Conservation (phyloP, 208 protist species). For the Leptomonas pyrrhocoris region DNA sequence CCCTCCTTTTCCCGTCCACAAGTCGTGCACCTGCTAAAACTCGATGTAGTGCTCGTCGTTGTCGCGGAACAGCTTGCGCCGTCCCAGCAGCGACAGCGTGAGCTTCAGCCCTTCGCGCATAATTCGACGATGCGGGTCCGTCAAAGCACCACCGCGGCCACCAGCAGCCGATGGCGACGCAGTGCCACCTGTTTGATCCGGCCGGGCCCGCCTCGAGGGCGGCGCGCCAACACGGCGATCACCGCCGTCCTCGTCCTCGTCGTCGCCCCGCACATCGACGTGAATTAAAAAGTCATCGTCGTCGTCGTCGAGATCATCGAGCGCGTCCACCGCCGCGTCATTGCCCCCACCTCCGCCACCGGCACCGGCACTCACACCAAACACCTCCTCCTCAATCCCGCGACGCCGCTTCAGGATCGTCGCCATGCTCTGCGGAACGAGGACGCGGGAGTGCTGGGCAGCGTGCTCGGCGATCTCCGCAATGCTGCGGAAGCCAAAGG, state of each 20-base stretch:
- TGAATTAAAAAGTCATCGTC: slow-evolving; percentile 78
- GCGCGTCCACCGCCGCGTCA: slow-evolving; percentile 27
- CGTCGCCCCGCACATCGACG: slow-evolving; percentile 49
- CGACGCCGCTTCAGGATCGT: slow-evolving; percentile 40
- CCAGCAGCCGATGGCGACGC: slow-evolving; percentile 3
- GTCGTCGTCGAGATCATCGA: slow-evolving; percentile 42
- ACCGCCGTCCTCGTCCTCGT: slow-evolving; percentile 8
- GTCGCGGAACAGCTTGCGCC: slow-evolving; percentile 57
- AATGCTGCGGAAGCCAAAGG: slow-evolving; percentile 69
- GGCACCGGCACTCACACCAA: slow-evolving; percentile 5
- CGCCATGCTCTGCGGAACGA: slow-evolving; percentile 64
- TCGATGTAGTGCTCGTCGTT: slow-evolving; percentile 71
- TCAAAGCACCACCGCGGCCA: slow-evolving; percentile 8
- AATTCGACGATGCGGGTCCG: slow-evolving; percentile 46
- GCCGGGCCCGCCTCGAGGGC: slow-evolving; percentile 18
- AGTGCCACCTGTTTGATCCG: not conserved
- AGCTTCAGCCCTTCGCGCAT: slow-evolving; percentile 62
- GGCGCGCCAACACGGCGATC: not conserved
- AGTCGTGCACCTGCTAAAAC: slow-evolving; percentile 34
- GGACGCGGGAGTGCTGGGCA: slow-evolving; percentile 41
- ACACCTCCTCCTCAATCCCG: slow-evolving; percentile 25
- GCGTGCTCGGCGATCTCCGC: slow-evolving; percentile 48
- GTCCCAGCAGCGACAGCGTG: slow-evolving; percentile 66
- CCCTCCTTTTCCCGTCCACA: slow-evolving; percentile 3
- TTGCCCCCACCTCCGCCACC: slow-evolving; percentile 6